Evolutionary conservation across 805 yeast genomes (phyloP).

Genomic region (Cyberlindnera suaveolens): DNA sequence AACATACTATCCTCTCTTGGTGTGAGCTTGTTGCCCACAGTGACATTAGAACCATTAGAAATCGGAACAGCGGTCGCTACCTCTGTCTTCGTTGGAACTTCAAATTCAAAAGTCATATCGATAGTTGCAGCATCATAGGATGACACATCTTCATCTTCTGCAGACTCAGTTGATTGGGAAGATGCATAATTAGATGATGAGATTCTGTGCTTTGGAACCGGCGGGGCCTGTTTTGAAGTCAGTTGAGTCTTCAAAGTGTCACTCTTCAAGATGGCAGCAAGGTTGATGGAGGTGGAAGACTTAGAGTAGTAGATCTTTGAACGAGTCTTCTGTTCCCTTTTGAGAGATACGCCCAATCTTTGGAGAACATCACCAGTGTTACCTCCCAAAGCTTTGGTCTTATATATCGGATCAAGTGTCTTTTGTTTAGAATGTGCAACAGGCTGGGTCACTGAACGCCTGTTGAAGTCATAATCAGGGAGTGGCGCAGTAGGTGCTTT

Average conservation of each 20-base stretch:
- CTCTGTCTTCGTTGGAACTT: slow-evolving; percentile 20
- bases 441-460: slow-evolving; percentile 18
- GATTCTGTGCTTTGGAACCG: slow-evolving; percentile 11
- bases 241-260: slow-evolving; percentile 4
- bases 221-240: slow-evolving; percentile 7
- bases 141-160: slow-evolving; percentile 2
- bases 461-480: slow-evolving; percentile 10
- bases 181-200: slow-evolving; percentile 23
- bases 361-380: slow-evolving; percentile 17
- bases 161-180: slow-evolving; percentile 3
- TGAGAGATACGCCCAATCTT: slow-evolving; percentile 19
- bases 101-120: slow-evolving; percentile 23
- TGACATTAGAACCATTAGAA: slow-evolving; percentile 22
- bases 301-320: slow-evolving; percentile 23
- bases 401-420: slow-evolving; percentile 23
- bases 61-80: slow-evolving; percentile 21
- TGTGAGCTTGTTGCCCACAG: slow-evolving; percentile 15
- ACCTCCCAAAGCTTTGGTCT: slow-evolving; percentile 11
- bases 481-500: neutral
- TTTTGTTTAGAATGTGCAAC: slow-evolving; percentile 10
- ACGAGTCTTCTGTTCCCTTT: slow-evolving; percentile 10
- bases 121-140: slow-evolving; percentile 6
- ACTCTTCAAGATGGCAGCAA: slow-evolving; percentile 17
- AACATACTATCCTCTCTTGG: slow-evolving; percentile 21
- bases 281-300: slow-evolving; percentile 23